A percentile compares a stretch with the other conserved stretches of the same genome.
Conservation (phyloP, 768 basidiomycete genomes). For the Auriscalpium vulgare region DNA sequence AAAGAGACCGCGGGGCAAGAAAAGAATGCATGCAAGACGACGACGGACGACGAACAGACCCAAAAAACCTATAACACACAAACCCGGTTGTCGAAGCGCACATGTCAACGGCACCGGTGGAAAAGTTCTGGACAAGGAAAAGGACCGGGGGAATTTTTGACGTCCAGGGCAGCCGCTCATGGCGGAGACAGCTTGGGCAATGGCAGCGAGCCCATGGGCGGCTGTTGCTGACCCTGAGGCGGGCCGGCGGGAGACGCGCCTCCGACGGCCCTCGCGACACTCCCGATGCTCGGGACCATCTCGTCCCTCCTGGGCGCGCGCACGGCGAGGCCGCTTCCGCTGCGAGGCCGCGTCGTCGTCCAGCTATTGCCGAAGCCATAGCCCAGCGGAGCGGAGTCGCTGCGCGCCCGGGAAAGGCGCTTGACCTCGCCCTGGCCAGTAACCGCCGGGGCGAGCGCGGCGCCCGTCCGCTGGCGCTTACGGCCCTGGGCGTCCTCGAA, state of each 20-base stretch:
- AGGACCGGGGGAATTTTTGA: background rate
- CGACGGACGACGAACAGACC: background rate
- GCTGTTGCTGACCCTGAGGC: background rate
- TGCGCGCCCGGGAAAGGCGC: conserved; percentile 50
- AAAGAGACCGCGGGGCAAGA: background rate
- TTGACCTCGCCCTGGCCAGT: conserved; percentile 24
- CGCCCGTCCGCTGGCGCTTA: conserved; percentile 45
- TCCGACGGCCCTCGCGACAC: conserved; percentile 3
- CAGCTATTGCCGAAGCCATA: conserved; percentile 32
- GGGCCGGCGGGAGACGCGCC: background rate
- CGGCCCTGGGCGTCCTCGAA: conserved; percentile 23
- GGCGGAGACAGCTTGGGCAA: conserved; percentile 7
- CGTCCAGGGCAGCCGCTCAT: background rate
- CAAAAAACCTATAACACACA: background rate
- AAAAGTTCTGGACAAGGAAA: background rate
- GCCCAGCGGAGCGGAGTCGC: conserved; percentile 62
- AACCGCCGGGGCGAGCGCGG: background rate
- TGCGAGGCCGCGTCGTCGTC: conserved; percentile 27
- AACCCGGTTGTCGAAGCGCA: background rate
- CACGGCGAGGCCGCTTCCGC: conserved; percentile 28
- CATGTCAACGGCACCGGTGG: background rate
- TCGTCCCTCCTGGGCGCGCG: conserved; percentile 13
- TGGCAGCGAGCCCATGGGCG: conserved; percentile 7
- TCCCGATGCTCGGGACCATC: conserved; percentile 12
- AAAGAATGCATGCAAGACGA: background rate